A percentile compares a stretch with the other conserved stretches of the same genome.
Conservation (phyloP, 2,329 filamentous ascomycete species). For the Myriosclerotinia duriaeana region DNA sequence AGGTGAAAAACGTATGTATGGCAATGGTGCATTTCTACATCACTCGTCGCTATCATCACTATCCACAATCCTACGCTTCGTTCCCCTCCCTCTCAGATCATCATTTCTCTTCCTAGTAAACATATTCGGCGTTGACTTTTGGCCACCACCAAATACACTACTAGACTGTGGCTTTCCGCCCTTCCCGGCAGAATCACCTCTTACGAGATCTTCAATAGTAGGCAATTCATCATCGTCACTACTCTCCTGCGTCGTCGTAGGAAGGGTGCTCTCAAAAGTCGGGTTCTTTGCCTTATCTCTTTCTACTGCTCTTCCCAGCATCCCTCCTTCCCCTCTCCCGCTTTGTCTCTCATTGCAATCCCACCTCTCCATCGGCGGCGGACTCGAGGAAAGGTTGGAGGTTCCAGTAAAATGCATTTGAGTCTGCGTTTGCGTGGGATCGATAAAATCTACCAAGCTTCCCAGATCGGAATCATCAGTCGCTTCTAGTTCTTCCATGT, state of each 20-base stretch:
- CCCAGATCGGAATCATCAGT: constrained; percentile 21
- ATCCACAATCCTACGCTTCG: constrained; percentile 14
- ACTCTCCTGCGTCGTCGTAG: constrained; percentile 42
- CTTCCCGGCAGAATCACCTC: not conserved
- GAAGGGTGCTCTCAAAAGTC: not conserved
- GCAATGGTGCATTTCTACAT: not conserved
- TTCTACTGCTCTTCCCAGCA: constrained; percentile 5
- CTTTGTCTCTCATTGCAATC: not conserved
- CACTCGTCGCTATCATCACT: constrained; percentile 18
- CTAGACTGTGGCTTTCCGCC: not conserved
- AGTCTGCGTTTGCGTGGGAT: constrained; percentile 19
- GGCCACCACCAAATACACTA: constrained; percentile 1
- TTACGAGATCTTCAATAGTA: constrained; percentile 22
- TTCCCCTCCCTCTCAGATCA: not conserved
- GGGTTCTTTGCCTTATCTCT: not conserved
- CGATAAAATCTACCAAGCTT: constrained; percentile 21
- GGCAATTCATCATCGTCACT: constrained; percentile 26
- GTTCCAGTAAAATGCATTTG: not conserved
- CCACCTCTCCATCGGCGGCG: constrained; percentile 7
- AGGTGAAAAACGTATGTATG: not conserved
- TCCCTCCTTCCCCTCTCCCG: not conserved
- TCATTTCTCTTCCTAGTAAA: constrained; percentile 17
- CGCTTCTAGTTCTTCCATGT: constrained; percentile 22
- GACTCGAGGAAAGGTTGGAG: constrained; percentile 8
- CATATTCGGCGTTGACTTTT: constrained; percentile 17